A percentile compares a stretch with the other conserved stretches of the same genome.
phyloP scores from a whole-genome alignment of 345 rosid species.

The Crucihimalaya himalaica region DNA sequence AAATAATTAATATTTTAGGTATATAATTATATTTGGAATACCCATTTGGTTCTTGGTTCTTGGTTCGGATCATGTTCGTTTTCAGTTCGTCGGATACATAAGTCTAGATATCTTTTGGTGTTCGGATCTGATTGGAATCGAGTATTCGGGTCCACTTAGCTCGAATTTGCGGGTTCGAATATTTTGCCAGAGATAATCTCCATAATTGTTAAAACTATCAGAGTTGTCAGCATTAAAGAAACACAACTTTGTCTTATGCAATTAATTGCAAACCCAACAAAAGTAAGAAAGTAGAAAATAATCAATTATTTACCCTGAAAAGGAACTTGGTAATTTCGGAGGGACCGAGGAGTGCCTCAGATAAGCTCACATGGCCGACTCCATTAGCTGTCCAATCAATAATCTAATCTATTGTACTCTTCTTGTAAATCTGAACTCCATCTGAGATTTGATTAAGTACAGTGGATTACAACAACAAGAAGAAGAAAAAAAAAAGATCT shows the following conservation, averaged over 20 bases:
- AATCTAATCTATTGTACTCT: neutral
- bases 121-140: no score
- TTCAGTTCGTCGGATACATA: no score
- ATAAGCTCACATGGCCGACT: conserved; percentile 36
- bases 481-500: neutral
- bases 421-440: conserved; percentile 2
- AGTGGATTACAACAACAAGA: neutral
- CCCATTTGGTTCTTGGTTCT: no score
- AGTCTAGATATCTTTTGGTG: no score
- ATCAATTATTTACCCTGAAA: neutral
- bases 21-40: no score
- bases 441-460: conserved; percentile 25
- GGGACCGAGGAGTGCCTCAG: conserved; percentile 7
- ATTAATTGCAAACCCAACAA: neutral
- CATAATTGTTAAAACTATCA: neutral
- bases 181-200: no score
- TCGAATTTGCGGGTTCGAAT: no score
- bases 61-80: no score
- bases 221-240: neutral
- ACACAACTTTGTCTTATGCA: neutral
- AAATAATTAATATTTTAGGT: no score
- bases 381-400: conserved; percentile 24
- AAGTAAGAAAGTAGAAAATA: neutral
- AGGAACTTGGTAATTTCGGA: conserved; percentile 10
- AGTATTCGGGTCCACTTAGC: no score